These are phyloP conservation scores for Pseudovirgaria hyperparasitica DNA, from an alignment of 2,329 filamentous ascomycete genomes.

Conservation along the genomic window DNA sequence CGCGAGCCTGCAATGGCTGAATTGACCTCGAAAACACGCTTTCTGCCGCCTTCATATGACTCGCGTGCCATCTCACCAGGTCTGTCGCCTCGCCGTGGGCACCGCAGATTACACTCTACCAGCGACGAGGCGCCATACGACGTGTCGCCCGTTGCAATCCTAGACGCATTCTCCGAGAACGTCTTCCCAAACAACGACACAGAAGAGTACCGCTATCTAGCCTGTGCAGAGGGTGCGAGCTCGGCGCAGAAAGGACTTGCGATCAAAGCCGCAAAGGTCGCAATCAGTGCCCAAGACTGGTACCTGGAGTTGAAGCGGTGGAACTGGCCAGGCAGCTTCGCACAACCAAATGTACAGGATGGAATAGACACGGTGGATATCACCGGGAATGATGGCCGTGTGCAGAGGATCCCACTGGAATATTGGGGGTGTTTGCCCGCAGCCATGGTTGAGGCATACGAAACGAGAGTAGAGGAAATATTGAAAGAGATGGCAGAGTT, in stretches of 20 bases:
- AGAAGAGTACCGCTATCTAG: constrained; percentile 27
- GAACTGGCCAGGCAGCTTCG: constrained; percentile 43
- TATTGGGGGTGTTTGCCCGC: constrained; percentile 63
- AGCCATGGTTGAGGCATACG: constrained; percentile 53
- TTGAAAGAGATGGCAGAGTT: constrained; percentile 53
- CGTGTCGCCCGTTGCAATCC: constrained; percentile 27
- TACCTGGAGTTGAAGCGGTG: constrained; percentile 55
- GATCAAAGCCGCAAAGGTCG: constrained; percentile 55
- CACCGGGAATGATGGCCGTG: constrained; percentile 5
- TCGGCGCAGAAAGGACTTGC: constrained; percentile 58
- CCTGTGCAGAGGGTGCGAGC: constrained; percentile 51
- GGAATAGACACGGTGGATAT: constrained; percentile 11
- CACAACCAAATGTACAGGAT: constrained; percentile 22
- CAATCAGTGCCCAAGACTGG: constrained; percentile 62
- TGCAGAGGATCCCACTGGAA: constrained; percentile 20
- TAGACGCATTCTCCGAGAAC: constrained; percentile 29
- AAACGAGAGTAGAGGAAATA: constrained; percentile 63
- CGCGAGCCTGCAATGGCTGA: no score
- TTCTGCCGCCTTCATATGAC: constrained; percentile 19
- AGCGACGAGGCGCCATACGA: constrained; percentile 21
- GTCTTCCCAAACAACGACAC: constrained; percentile 31
- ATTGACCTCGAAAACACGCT: constrained; percentile 17
- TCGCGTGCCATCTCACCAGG: constrained; percentile 17
- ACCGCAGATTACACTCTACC: constrained; percentile 12
- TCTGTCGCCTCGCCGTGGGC: constrained; percentile 19